phyloP scores from a whole-genome alignment of 495 filamentous ascomycete genomes.

The Podospora didyma region DNA sequence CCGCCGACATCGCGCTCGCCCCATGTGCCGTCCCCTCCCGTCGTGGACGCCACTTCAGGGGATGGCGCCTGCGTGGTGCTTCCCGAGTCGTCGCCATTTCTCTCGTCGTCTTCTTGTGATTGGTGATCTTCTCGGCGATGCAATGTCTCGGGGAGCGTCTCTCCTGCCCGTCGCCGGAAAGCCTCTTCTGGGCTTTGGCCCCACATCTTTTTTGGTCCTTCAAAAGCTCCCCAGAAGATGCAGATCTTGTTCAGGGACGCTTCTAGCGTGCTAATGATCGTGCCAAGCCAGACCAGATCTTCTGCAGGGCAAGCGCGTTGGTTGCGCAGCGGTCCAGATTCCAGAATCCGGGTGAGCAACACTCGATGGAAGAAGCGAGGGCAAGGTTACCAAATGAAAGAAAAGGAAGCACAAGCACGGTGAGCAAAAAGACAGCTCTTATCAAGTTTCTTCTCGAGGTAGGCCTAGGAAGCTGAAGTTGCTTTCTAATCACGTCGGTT shows the following conservation, averaged over 20 bases:
- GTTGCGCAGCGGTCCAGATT: no score
- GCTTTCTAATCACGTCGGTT: no score
- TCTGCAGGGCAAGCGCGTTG: no score
- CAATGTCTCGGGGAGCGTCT: slow-evolving; percentile 16
- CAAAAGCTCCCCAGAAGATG: not conserved
- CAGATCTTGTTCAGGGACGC: not conserved
- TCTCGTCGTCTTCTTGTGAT: not conserved
- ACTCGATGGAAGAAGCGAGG: no score
- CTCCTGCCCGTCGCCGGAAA: slow-evolving; percentile 17
- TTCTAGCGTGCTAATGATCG: not conserved
- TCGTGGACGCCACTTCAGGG: slow-evolving; percentile 5
- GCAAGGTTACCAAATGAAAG: no score
- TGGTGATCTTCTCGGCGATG: slow-evolving; percentile 21
- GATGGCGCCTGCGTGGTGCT: slow-evolving; percentile 13
- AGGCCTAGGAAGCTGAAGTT: no score
- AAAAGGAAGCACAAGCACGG: no score
- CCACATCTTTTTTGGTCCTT: slow-evolving; percentile 5
- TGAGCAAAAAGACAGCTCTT: no score
- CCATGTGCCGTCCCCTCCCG: slow-evolving; percentile 68
- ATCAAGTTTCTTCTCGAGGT: no score
- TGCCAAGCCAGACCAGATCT: no score
- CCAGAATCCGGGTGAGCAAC: no score
- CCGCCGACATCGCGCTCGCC: slow-evolving; percentile 67
- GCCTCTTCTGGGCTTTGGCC: slow-evolving; percentile 11
- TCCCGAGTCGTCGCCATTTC: not conserved